Evolutionary conservation across 805 yeast species (phyloP), one percentile per base, ranked within the genome.

Genomic region (Pichia scutulata): DNA sequence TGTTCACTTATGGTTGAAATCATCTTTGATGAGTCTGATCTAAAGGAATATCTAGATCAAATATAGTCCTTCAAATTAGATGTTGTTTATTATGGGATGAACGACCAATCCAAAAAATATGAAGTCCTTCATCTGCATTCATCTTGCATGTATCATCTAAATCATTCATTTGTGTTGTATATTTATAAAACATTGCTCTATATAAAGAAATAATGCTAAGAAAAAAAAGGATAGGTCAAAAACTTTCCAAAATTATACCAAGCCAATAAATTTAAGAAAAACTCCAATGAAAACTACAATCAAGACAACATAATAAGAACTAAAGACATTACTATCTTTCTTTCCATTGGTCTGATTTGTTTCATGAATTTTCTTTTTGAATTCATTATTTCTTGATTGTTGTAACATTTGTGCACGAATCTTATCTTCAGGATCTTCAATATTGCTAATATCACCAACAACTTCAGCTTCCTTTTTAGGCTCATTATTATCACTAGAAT

Each of bases 1-100:
- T 93, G 99, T 69, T 86, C 96, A 21, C 72, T 93, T 48, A 89
- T 89, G 95, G 89, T 89, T 39, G 84, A 86, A 64, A 95, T 93
- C 30, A 85, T 93, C 1, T 93, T 83, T 64, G 99, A 93, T 40
- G 74, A 75, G 14, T 81, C 72, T 49, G 83, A 79, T 55, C 65
- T 79, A 44, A 66, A 70, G 26, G 78, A 76, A 58, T 78, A 70
- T 55, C 56, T 60, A n/a, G 75, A 63, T 33, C 61, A 62, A 48
- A 40, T 60, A 7, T 49, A 21, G 28, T n/a, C 3, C 18, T 12
- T 7, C 19, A 4, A 7, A 40, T 22, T 19, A 7, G 9, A 7
- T 21, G 12, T 42, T 37, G 44, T 47, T 43, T n/a, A 40, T 30
- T n/a, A 28, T 44, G 47, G 37, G 25, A 47, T 41, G 12, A 39